phyloP scores from a whole-genome alignment of 305 asterid genomes.

The Rubia tinctorum region DNA sequence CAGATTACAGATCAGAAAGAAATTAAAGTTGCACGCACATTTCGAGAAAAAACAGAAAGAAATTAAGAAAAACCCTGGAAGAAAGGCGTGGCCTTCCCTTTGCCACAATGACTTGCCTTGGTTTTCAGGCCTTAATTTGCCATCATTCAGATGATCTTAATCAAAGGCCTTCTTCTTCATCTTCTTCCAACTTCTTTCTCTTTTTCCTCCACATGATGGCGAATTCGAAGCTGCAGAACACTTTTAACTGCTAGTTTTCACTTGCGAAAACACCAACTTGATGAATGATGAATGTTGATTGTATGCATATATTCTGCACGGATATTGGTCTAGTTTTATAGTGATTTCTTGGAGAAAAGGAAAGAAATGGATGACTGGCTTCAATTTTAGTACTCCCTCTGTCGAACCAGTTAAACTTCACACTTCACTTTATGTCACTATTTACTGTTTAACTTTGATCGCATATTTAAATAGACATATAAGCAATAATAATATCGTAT shows the following conservation, averaged over 20 bases:
- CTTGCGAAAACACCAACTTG: neutral
- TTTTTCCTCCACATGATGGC: slow-evolving; percentile 28
- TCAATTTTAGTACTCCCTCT: neutral
- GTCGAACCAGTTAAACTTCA: no score
- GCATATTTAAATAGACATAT: no score
- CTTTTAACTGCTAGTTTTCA: neutral
- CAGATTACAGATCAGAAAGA: neutral
- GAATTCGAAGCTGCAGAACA: neutral
- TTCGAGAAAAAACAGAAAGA: neutral
- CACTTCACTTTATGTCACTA: no score
- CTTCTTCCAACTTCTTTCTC: slow-evolving; percentile 18
- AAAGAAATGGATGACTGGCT: neutral
- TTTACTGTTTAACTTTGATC: no score
- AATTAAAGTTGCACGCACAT: neutral
- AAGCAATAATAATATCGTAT: no score
- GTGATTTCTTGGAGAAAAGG: neutral
- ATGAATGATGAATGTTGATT: neutral
- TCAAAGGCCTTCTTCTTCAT: slow-evolving; percentile 16
- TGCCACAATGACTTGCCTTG: slow-evolving; percentile 73
- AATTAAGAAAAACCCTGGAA: slow-evolving; percentile 38
- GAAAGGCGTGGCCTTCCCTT: slow-evolving; percentile 88
- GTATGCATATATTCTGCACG: neutral
- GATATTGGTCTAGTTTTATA: neutral
- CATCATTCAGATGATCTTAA: slow-evolving; percentile 8
- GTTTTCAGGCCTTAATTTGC: slow-evolving; percentile 15